These are phyloP conservation scores for Aureococcus anophagefferens DNA, from an alignment of 108 stramenopile genomes.

Conservation along the genomic window DNA sequence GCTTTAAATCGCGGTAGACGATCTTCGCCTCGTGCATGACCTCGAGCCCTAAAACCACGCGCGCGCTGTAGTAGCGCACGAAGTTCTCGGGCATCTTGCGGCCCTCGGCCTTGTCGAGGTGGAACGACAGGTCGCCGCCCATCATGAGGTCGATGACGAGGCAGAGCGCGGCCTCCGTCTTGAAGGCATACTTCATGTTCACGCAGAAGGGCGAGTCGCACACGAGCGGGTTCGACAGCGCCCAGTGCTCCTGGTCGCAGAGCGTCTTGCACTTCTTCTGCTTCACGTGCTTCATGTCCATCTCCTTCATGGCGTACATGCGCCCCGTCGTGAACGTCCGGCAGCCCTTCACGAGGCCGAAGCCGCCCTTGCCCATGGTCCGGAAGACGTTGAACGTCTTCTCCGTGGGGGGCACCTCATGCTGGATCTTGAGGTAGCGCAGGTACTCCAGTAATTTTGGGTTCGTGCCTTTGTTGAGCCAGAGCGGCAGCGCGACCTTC, in stretches of 20 bases:
- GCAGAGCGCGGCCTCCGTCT: conserved; percentile 27
- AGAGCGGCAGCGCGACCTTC: neutral
- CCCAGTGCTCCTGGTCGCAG: conserved; percentile 3
- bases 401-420: neutral
- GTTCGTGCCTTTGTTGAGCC: neutral
- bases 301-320: conserved; percentile 42
- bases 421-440: neutral
- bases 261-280: conserved; percentile 1
- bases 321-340: conserved; percentile 45
- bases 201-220: conserved; percentile 1
- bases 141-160: conserved; percentile 46
- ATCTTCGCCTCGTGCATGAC: neutral
- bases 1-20: neutral
- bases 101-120: neutral
- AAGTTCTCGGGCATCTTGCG: neutral
- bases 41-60: neutral
- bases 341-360: conserved; percentile 47
- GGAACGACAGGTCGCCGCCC: conserved; percentile 16
- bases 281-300: conserved; percentile 13
- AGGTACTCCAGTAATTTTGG: neutral
- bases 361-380: conserved; percentile 41
- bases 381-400: neutral
- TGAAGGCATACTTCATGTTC: conserved; percentile 29
- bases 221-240: neutral
- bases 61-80: neutral